Percentiles rank a stretch among this genome's conserved stretches.
Conservation (phyloP, 176 grass and related monocot genomes). For the Miscanthus lutarioriparius region DNA sequence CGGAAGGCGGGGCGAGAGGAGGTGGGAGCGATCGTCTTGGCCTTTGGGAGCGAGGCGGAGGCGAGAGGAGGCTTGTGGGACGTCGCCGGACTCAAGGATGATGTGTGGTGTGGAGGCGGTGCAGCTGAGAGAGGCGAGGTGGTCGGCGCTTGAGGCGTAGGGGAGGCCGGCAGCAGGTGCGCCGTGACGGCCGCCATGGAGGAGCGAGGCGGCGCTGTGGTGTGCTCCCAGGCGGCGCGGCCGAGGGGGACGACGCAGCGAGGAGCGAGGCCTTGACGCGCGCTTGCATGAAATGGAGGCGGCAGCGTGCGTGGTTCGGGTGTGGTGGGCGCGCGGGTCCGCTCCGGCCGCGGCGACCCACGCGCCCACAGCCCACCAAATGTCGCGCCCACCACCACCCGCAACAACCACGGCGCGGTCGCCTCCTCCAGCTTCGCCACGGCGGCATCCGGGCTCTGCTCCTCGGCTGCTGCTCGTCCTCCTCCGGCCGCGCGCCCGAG, state of each 20-base stretch:
- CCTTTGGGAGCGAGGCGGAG: conserved; percentile 59
- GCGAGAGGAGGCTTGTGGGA: conserved; percentile 55
- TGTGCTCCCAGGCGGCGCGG: conserved; percentile 14
- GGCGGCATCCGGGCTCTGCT: too few relatives aligned
- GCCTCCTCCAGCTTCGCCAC: too few relatives aligned
- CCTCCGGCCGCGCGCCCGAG: too few relatives aligned
- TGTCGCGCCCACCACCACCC: too few relatives aligned
- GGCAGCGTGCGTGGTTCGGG: conserved; percentile 28
- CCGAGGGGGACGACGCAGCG: conserved; percentile 29
- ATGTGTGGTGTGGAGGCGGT: conserved; percentile 40
- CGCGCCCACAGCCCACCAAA: too few relatives aligned
- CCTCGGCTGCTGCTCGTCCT: too few relatives aligned
- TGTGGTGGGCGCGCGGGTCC: conserved; percentile 27
- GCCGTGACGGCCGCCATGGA: conserved; percentile 40
- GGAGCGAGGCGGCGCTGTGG: conserved; percentile 15
- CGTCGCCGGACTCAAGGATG: conserved; percentile 44
- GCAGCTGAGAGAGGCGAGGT: conserved; percentile 50
- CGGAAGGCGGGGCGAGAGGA: conserved; percentile 43
- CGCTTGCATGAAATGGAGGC: too few relatives aligned
- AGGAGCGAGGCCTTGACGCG: too few relatives aligned
- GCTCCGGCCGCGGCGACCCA: too few relatives aligned
- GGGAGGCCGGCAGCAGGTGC: conserved; percentile 36
- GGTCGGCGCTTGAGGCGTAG: conserved; percentile 42
- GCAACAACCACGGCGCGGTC: too few relatives aligned
- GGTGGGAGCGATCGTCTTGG: conserved; percentile 72